phyloP scores from a whole-genome alignment of 2,329 filamentous ascomycete genomes.

The Neofusicoccum kwambonambiense region DNA sequence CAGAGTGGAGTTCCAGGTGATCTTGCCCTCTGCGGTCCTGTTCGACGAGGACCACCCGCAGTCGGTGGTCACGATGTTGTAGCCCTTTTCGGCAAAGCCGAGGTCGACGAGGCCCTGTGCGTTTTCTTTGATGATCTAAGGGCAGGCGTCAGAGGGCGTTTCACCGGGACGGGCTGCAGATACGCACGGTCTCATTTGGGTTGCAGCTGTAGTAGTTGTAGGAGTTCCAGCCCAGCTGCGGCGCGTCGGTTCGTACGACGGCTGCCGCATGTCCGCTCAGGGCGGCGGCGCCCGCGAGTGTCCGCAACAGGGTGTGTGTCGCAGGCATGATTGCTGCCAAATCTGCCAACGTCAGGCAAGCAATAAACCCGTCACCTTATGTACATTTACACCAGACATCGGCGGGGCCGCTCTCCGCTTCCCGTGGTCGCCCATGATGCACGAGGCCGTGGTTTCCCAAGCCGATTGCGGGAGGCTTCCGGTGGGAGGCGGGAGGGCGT shows the following conservation, averaged over 20 bases:
- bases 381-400: background rate
- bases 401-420: background rate
- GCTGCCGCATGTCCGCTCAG: background rate
- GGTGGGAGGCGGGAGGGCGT: background rate
- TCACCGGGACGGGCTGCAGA: background rate
- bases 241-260: slow-evolving; percentile 24
- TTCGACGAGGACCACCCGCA: slow-evolving; percentile 55
- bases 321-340: background rate
- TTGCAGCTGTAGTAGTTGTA: slow-evolving; percentile 58
- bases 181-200: slow-evolving; percentile 41
- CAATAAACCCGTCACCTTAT: background rate
- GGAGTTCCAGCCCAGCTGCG: slow-evolving; percentile 54
- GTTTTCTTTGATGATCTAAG: slow-evolving; percentile 48
- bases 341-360: background rate
- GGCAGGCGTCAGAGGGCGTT: background rate
- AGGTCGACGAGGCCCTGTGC: slow-evolving; percentile 55
- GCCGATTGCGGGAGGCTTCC: background rate
- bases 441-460: background rate
- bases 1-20: slow-evolving; percentile 51
- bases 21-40: slow-evolving; percentile 43
- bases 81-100: slow-evolving; percentile 54
- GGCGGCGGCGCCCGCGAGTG: background rate
- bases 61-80: slow-evolving; percentile 57
- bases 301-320: background rate
- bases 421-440: background rate